These are phyloP conservation scores for Leishmania amazonensis DNA, from an alignment of 208 protist species.

Conservation along the genomic window DNA sequence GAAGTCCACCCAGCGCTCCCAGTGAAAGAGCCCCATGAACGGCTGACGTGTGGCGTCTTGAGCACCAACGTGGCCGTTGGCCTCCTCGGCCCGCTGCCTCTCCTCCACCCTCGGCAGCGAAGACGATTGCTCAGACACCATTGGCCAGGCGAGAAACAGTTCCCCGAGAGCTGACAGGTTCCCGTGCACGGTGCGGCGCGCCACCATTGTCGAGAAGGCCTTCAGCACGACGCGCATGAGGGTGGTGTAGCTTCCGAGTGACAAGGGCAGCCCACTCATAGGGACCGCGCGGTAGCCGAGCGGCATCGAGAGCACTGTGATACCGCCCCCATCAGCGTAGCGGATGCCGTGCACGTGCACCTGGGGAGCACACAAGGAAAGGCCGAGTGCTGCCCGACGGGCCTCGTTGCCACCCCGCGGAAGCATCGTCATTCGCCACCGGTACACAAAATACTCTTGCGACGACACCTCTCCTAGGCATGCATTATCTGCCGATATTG, in stretches of 20 bases:
- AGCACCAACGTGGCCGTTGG: background rate
- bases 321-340: constrained; percentile 53
- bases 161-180: constrained; percentile 55
- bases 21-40: constrained; percentile 72
- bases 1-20: constrained; percentile 86
- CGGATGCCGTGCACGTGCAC: constrained; percentile 48
- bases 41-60: constrained; percentile 18
- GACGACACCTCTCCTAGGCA: background rate
- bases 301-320: constrained; percentile 68
- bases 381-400: constrained; percentile 63
- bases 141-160: constrained; percentile 58
- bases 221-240: constrained; percentile 57
- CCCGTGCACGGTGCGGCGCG: constrained; percentile 74
- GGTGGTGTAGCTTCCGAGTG: constrained; percentile 47
- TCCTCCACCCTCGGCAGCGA: background rate
- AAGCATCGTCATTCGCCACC: constrained; percentile 54
- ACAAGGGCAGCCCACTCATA: constrained; percentile 56
- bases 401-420: constrained; percentile 49
- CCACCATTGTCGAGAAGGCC: constrained; percentile 65
- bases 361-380: constrained; percentile 46
- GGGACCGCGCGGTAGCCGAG: constrained; percentile 49
- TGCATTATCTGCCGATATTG: background rate
- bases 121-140: background rate
- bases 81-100: background rate
- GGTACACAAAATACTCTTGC: constrained; percentile 58